Base-by-base conservation (phyloP, 2,329 filamentous ascomycete genomes). In the Xenosphaeropsis pyriputrescens region DNA sequence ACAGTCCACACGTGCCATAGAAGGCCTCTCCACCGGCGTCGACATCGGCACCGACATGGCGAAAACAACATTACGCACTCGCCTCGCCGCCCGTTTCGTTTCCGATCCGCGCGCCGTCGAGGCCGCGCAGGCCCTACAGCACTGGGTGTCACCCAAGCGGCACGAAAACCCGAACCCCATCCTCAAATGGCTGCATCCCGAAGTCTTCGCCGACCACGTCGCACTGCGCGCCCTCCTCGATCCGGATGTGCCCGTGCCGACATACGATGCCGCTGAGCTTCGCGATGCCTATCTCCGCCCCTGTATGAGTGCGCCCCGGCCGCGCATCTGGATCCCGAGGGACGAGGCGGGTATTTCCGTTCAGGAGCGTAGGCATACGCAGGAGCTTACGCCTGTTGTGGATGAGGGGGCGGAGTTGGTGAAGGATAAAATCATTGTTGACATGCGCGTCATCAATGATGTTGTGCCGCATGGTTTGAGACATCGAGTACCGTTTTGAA, bases 321-420 rank as follows among this genome's bases (percentile, higher is more conserved):
- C 58, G 43, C 75, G 63, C 70, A 68, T 68, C 42, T 79, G 64
- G 74, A 70, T 68, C 37, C 74, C 74, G n/a, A 63, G 62, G 37
- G 73, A 79, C 48, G 55, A 58, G 7, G 59, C 67, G 33, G 74
- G 74, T 8, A 60, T 79, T 26, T 69, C 63, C 44, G 55, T 51
- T 39, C 70, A 76, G 50, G 74, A 77, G 49, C 61, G 74, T 41
- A 55, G 55, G 32, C 72, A 77, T 47, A 68, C 67, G 5, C 38
- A 38, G 26, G 58, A 63, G 41, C 65, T 73, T 29, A 68, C 73
- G 29, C 63, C 67, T 4, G 73, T 75, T 48, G 74, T 67, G 1
- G 74, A 79, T 43, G 68, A 74, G 40, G 71, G 68, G 18, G 70
- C 72, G 1, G 63, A 57, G 47, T 55, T 78, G 31, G 62, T 74